Evolutionary conservation across 495 filamentous ascomycete species (phyloP).

Genomic region (Talaromyces stipitatus): DNA sequence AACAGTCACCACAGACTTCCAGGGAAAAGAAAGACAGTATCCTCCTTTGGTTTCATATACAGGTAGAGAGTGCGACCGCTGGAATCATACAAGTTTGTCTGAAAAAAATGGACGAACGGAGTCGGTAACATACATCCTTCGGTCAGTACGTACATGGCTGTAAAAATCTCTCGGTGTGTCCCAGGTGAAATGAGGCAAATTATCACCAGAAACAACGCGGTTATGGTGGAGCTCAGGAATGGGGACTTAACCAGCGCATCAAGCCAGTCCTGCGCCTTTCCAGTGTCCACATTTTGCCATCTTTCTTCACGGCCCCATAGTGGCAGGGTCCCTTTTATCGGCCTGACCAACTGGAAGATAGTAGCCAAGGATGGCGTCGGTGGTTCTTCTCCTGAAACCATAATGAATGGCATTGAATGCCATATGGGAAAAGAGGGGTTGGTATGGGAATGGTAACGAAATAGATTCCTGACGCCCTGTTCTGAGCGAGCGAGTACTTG

Average conservation of each 20-base stretch:
- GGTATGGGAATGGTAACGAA: neutral
- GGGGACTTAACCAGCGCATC: neutral
- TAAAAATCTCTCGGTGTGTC: neutral
- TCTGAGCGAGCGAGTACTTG: too few species aligned
- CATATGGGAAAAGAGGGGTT: neutral
- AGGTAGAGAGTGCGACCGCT: neutral
- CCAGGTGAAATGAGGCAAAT: neutral
- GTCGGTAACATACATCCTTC: neutral
- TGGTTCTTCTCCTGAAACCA: neutral
- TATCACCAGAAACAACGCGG: neutral
- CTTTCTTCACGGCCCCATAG: neutral
- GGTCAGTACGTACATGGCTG: neutral
- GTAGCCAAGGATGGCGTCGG: neutral
- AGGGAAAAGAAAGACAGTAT: too few species aligned
- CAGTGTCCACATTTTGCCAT: neutral
- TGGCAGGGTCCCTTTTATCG: neutral
- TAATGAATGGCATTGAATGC: too few species aligned
- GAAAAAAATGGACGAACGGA: neutral
- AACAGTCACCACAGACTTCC: neutral
- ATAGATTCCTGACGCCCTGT: neutral
- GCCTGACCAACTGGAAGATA: neutral
- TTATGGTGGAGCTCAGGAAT: conserved; percentile 1
- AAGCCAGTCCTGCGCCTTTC: neutral
- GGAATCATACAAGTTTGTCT: neutral
- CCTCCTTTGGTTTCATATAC: too few species aligned